Evolutionary conservation across 139 green algal genomes (phyloP).

Genomic region (Chlamydomonas eustigma): DNA sequence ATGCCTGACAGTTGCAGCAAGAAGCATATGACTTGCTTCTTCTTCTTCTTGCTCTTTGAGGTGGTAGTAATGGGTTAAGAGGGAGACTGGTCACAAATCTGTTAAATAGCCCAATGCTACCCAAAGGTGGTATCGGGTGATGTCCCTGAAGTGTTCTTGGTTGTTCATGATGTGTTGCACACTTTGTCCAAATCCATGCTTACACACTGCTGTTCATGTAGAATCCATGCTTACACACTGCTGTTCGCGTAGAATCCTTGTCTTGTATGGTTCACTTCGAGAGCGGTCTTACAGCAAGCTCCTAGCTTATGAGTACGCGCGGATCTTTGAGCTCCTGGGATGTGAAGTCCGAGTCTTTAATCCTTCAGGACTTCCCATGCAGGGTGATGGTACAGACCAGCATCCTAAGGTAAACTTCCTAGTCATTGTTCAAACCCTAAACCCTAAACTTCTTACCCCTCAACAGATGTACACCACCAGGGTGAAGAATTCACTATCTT

Average conservation of each 20-base stretch:
- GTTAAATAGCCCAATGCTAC: background rate
- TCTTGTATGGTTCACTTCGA: constrained; percentile 30
- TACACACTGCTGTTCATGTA: background rate
- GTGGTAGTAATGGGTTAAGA: background rate
- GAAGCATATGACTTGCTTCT: too few relatives aligned
- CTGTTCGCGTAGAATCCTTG: constrained; percentile 3
- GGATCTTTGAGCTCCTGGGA: constrained; percentile 23
- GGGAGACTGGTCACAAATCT: background rate
- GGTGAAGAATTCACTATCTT: too few relatives aligned
- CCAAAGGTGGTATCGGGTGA: background rate
- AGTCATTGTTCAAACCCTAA: too few relatives aligned
- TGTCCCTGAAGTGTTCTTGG: background rate
- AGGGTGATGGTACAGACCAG: constrained; percentile 4
- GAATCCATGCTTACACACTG: constrained; percentile 10
- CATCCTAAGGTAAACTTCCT: constrained; percentile 27
- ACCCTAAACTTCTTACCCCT: too few relatives aligned
- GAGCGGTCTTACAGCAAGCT: constrained; percentile 19
- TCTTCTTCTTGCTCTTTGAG: too few relatives aligned
- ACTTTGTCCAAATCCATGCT: background rate
- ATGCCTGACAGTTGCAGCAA: too few relatives aligned
- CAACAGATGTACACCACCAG: too few relatives aligned
- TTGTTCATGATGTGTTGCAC: background rate
- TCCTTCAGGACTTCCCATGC: constrained; percentile 21
- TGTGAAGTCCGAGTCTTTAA: constrained; percentile 20
- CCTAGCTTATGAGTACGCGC: constrained; percentile 26